Conservation (phyloP, 331 rosid species). For the Rhamnella rubrinervis region DNA sequence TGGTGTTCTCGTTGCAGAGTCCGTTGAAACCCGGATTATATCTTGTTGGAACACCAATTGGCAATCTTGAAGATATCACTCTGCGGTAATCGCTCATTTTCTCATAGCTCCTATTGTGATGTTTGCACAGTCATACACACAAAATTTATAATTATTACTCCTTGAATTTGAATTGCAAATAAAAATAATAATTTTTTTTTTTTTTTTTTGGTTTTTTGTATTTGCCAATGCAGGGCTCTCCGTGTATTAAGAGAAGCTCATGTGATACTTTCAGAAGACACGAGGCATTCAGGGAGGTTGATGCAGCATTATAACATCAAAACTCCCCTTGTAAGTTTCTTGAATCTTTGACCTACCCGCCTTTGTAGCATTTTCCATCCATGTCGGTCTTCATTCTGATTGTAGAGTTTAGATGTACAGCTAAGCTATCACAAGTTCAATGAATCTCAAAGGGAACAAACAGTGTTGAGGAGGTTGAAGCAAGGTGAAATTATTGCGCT, state of each 20-base stretch:
- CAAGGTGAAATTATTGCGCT: constrained; percentile 85
- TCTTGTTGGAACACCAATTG: constrained; percentile 89
- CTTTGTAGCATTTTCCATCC: not conserved
- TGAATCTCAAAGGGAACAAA: constrained; percentile 77
- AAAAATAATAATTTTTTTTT: not conserved
- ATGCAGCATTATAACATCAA: constrained; percentile 74
- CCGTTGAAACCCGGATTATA: constrained; percentile 72
- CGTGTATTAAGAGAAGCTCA: constrained; percentile 73
- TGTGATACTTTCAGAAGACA: constrained; percentile 86
- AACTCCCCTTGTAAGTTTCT: constrained; percentile 74
- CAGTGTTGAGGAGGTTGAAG: constrained; percentile 79
- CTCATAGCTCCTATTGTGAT: not conserved
- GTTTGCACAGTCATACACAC: no score
- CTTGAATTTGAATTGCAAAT: no score
- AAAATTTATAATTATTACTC: no score
- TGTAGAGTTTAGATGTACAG: constrained; percentile 45
- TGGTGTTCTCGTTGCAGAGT: constrained; percentile 33
- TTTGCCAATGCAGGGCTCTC: constrained; percentile 57
- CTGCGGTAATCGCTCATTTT: constrained; percentile 46
- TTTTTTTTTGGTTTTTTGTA: not conserved
- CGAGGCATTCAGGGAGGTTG: constrained; percentile 90
- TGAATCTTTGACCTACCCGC: not conserved
- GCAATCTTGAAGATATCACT: constrained; percentile 79
- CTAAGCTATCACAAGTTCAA: constrained; percentile 93
- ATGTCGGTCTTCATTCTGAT: constrained; percentile 25